Conservation (phyloP, 176 grass and related monocot species). For the Aegilops longissima region DNA sequence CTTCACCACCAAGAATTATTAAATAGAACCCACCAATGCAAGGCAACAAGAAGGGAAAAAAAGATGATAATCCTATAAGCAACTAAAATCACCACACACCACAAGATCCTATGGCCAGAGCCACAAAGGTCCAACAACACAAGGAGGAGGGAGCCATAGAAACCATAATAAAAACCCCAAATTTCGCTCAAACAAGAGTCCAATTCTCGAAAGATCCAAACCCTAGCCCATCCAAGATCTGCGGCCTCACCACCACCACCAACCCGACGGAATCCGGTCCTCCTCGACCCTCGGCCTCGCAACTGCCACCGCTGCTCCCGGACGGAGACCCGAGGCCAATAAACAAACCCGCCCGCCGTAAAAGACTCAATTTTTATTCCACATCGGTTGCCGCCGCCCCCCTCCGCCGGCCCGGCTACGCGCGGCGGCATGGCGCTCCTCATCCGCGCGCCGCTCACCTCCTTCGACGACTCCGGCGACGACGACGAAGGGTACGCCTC, state of each 20-base stretch:
- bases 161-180: too few species aligned
- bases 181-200: neutral
- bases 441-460: slow-evolving; percentile 50
- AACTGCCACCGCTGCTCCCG: neutral
- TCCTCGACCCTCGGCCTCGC: neutral
- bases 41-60: neutral
- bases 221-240: neutral
- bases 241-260: neutral
- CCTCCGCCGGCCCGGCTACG: neutral
- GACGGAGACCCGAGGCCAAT: neutral
- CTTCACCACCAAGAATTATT: neutral
- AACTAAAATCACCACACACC: too few species aligned
- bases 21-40: neutral
- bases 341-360: neutral
- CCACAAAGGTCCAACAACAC: too few species aligned
- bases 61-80: too few species aligned
- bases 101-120: too few species aligned
- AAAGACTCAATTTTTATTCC: neutral
- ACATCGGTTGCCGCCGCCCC: neutral
- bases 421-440: slow-evolving; percentile 36
- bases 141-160: too few species aligned
- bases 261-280: neutral
- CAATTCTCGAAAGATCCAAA: neutral
- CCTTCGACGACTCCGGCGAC: slow-evolving; percentile 39
- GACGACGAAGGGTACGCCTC: slow-evolving; percentile 9